Base-by-base conservation (phyloP, 2,329 filamentous ascomycete species). In the Penicillium frequentans region DNA sequence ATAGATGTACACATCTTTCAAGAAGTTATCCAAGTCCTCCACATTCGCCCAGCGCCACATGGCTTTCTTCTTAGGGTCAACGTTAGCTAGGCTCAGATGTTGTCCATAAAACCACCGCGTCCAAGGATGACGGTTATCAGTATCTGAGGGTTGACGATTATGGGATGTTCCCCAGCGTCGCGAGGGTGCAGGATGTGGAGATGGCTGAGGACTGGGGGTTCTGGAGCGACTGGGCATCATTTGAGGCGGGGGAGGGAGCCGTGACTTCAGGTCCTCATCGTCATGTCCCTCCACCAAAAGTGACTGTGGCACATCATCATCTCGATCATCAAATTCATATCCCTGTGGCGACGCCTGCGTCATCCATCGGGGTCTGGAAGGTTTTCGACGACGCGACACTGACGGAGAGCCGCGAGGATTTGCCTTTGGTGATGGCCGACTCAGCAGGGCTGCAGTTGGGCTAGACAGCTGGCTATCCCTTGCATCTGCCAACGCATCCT, bases 1-100 rank as follows among this genome's bases (percentile, higher is more conserved):
- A 74, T 96, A 97, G 62, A 89, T 83, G 71, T 97, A 97, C 3
- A 96, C 90, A 60, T 89, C 89, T 54, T 86, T 84, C 69, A 96
- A 86, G 71, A 96, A 97, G 66, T 86, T 88, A 74, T 97, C 93
- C 52, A 97, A 80, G 69, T 96, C 95, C 37, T 90, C 86, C 56
- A 95, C 90, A 68, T 96, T 96, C 54, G 90, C 90, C 90, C 93
- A 97, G 75, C 90, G 85, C 88, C 91, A 97, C 79, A 96, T 85
- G 3, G 93, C 92, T 73, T 88, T 89, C 69, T 93, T 89, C 73
- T 86, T 86, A 1, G 86, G 84, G 66, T 85, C 83, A 27, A 81
- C 77, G 52, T 77, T 71, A 19, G 73, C 72, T 43, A 79, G 62
- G 26, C 70, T 73, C 1, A 72, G 65, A 26, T 72, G 66, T 49